Conservation (phyloP, 106 monocot species). For the Alisma plantagoaquatica region DNA sequence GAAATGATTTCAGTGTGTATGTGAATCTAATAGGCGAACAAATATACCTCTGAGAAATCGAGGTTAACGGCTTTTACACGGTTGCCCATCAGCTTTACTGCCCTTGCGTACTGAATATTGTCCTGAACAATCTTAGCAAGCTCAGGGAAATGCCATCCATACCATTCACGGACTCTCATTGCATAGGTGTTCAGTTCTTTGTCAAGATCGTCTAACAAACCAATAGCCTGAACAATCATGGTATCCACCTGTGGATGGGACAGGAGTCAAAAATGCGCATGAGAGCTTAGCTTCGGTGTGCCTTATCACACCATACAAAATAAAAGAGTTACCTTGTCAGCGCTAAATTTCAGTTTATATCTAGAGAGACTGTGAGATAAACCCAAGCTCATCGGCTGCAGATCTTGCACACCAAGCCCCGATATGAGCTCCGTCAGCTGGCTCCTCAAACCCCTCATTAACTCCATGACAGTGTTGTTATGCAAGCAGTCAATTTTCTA, state of each 20-base stretch:
- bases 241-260: no score
- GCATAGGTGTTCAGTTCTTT: constrained; percentile 85
- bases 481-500: constrained; percentile 95
- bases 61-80: constrained; percentile 44
- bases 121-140: constrained; percentile 68
- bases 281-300: no score
- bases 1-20: no score
- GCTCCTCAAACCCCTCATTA: constrained; percentile 89
- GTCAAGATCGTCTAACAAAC: constrained; percentile 81
- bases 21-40: no score
- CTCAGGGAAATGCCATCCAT: constrained; percentile 93
- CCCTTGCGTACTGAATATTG: constrained; percentile 73
- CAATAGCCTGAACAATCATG: constrained; percentile 87
- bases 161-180: constrained; percentile 94
- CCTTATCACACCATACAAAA: no score
- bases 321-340: constrained; percentile 97
- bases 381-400: constrained; percentile 96
- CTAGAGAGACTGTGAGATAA: constrained; percentile 90
- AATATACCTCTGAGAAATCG: constrained; percentile 65
- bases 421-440: constrained; percentile 87
- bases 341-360: constrained; percentile 96
- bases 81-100: constrained; percentile 67
- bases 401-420: constrained; percentile 75
- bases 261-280: no score
- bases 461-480: constrained; percentile 83